Conservation (phyloP, 306 rosid genomes). For the Geum urbanum region DNA sequence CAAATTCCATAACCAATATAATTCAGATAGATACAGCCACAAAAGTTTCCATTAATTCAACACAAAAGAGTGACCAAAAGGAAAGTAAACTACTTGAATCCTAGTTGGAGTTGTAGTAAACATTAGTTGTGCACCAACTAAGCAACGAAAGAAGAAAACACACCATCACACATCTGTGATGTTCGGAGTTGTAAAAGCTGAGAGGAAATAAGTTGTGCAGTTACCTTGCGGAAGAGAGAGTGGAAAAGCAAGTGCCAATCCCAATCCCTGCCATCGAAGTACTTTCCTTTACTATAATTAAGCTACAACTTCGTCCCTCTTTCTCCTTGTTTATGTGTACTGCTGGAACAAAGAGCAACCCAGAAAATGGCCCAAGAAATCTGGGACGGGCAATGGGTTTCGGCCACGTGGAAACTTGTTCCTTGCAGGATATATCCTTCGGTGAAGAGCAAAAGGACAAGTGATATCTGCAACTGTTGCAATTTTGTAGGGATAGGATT, state of each 20-base stretch:
- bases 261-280: conserved; percentile 63
- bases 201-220: not conserved
- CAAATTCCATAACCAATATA: not conserved
- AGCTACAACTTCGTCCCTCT: conserved; percentile 6
- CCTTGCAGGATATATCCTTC: conserved; percentile 16
- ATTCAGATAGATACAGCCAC: not conserved
- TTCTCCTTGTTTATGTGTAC: not conserved
- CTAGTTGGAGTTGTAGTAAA: too few relatives aligned
- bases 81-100: too few relatives aligned
- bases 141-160: not conserved
- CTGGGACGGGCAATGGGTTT: conserved; percentile 45
- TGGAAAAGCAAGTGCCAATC: conserved; percentile 37
- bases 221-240: conserved; percentile 58
- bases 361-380: conserved; percentile 50
- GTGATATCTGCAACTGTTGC: not conserved
- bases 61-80: not conserved
- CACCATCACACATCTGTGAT: too few relatives aligned
- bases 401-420: conserved; percentile 63
- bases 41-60: not conserved
- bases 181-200: not conserved
- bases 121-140: not conserved
- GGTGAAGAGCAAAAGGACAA: too few relatives aligned
- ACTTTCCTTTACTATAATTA: not conserved
- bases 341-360: conserved; percentile 18
- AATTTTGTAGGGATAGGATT: not conserved